Conservation (phyloP, 2,329 filamentous ascomycete genomes). For the Fusarium coffeatum region DNA sequence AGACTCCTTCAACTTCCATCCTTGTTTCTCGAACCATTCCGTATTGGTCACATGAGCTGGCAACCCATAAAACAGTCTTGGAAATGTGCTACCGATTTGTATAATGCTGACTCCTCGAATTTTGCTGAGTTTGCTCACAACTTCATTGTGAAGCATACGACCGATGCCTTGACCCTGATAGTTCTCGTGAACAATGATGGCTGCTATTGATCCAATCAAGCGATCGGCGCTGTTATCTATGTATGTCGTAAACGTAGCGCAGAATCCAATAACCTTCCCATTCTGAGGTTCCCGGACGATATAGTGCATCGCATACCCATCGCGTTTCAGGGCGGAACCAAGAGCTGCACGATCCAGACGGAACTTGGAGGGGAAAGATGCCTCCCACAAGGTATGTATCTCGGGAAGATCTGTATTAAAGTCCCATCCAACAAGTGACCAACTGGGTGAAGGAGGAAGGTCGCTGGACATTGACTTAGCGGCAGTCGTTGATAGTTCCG, state of each 20-base stretch:
- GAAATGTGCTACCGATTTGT: constrained; percentile 69
- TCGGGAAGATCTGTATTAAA: constrained; percentile 54
- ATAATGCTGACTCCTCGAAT: constrained; percentile 65
- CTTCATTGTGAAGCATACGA: constrained; percentile 63
- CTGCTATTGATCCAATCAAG: constrained; percentile 66
- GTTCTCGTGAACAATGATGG: constrained; percentile 63
- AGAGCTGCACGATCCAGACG: constrained; percentile 57
- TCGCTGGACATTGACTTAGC: constrained; percentile 17
- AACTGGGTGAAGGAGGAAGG: constrained; percentile 49
- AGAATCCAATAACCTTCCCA: constrained; percentile 64
- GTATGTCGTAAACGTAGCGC: constrained; percentile 70
- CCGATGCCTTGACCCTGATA: constrained; percentile 65
- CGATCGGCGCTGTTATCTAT: constrained; percentile 63
- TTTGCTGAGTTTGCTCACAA: constrained; percentile 60
- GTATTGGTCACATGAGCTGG: constrained; percentile 56
- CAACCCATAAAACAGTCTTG: constrained; percentile 67
- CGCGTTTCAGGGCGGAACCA: constrained; percentile 61
- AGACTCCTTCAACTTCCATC: constrained; percentile 62
- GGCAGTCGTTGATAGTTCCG: constrained; percentile 45
- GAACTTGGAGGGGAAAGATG: constrained; percentile 57
- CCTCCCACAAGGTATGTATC: constrained; percentile 61
- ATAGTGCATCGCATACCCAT: constrained; percentile 69
- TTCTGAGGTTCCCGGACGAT: constrained; percentile 61
- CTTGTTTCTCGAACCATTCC: constrained; percentile 66
- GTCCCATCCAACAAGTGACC: constrained; percentile 58